Evolutionary conservation across 2,329 filamentous ascomycete genomes (phyloP).

Genomic region (Penicillium frequentans): DNA sequence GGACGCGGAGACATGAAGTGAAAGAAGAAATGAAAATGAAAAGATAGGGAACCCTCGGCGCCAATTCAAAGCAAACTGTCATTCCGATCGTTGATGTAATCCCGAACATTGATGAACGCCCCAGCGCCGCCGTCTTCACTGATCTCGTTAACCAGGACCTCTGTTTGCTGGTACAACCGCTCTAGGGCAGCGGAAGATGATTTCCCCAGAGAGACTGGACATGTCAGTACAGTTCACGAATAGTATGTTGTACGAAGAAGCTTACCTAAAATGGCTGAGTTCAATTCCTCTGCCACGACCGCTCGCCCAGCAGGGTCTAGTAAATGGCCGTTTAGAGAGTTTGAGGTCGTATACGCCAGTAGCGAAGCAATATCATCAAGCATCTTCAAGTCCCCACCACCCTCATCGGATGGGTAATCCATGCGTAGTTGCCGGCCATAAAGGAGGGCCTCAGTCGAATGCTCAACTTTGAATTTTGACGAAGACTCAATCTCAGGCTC

Average conservation of each 20-base stretch:
- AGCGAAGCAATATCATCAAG: conserved; percentile 85
- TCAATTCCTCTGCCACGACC: conserved; percentile 86
- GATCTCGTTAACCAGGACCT: conserved; percentile 79
- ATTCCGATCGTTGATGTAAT: conserved; percentile 64
- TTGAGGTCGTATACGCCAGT: conserved; percentile 80
- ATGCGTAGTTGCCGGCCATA: conserved; percentile 78
- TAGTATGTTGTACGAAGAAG: not conserved
- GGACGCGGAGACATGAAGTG: not conserved
- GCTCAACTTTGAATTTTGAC: conserved; percentile 48
- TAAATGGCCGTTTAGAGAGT: conserved; percentile 74
- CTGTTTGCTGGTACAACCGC: conserved; percentile 80
- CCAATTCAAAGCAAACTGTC: conserved; percentile 40
- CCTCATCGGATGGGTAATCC: conserved; percentile 72
- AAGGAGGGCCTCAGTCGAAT: conserved; percentile 65
- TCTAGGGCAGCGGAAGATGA: conserved; percentile 84
- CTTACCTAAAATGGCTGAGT: conserved; percentile 86
- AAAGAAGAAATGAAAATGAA: not conserved
- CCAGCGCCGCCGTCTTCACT: conserved; percentile 76
- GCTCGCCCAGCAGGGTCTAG: conserved; percentile 73
- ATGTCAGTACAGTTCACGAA: conserved; percentile 19
- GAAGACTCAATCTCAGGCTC: conserved; percentile 20
- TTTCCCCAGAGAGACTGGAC: conserved; percentile 81
- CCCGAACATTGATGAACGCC: conserved; percentile 73
- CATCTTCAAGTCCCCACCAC: conserved; percentile 69
- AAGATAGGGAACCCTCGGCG: not conserved